Percentiles rank a stretch among this genome's conserved stretches.
Conservation (phyloP, 2,329 filamentous ascomycete genomes). For the Escovopsis sp. region DNA sequence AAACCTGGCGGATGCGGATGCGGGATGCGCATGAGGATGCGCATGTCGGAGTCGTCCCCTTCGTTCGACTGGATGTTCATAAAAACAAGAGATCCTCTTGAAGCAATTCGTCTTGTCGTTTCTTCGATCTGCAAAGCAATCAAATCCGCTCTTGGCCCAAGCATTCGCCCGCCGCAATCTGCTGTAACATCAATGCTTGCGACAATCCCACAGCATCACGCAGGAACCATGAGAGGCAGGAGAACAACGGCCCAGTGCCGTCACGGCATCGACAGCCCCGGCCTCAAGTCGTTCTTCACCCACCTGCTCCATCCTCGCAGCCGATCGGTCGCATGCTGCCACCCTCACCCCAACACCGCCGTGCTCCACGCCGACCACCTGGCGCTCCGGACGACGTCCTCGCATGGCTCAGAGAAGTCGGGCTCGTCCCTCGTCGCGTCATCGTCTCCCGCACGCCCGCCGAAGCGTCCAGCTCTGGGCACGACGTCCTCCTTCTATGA, state of each 20-base stretch:
- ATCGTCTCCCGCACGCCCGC: no score
- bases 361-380: not conserved
- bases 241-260: not conserved
- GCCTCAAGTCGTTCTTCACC: conserved; percentile 3
- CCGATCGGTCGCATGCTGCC: not conserved
- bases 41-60: no score
- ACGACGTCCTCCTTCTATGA: not conserved
- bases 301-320: conserved; percentile 3
- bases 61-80: no score
- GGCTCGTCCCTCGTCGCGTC: no score
- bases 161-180: not conserved
- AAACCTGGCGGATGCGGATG: no score
- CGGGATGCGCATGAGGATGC: no score
- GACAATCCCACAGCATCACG: not conserved
- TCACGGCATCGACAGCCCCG: conserved; percentile 2
- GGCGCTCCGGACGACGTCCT: no score
- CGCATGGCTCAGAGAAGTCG: not conserved
- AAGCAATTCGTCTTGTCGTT: not conserved
- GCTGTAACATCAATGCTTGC: no score
- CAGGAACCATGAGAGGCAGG: no score
- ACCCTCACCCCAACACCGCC: conserved; percentile 2
- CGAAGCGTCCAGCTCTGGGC: no score
- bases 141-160: no score
- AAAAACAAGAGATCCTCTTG: no score
- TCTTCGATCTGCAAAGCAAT: not conserved